phyloP scores from a whole-genome alignment of 208 protist genomes.

The Trypanosoma boissoni region DNA sequence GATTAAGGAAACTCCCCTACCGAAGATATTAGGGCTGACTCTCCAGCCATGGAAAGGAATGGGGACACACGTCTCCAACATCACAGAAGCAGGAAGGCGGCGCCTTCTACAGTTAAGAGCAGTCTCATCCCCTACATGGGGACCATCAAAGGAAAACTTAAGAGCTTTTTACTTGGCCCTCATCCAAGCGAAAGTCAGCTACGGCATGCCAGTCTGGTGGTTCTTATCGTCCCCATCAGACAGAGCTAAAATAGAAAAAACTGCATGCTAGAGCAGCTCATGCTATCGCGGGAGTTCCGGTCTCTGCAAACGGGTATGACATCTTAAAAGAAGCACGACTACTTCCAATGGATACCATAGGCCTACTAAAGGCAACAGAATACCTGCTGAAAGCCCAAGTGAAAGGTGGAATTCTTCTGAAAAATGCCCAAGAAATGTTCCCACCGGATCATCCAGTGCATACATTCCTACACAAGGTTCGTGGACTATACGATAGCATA shows the following conservation, averaged over 20 bases:
- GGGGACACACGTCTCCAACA: background rate
- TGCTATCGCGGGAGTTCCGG: background rate
- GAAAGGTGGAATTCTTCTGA: background rate
- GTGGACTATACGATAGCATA: background rate
- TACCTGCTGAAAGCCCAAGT: background rate
- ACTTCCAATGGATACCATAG: background rate
- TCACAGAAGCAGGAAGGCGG: background rate
- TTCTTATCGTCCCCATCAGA: background rate
- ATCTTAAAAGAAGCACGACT: background rate
- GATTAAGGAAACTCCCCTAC: background rate
- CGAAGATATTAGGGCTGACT: background rate
- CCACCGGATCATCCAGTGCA: background rate
- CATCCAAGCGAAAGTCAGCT: background rate
- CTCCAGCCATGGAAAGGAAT: background rate
- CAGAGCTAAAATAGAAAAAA: background rate
- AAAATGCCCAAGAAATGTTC: background rate
- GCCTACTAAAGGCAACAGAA: background rate
- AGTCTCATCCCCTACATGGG: background rate
- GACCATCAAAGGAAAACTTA: background rate
- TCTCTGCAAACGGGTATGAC: background rate
- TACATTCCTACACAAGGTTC: background rate
- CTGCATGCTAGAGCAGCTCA: background rate
- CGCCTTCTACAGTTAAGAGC: background rate
- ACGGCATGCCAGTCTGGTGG: background rate
- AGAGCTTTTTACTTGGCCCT: background rate